Percentiles rank a stretch among this genome's conserved stretches.
Conservation (phyloP, 1,284 basidiomycete genomes). For the Sporisorium scitamineum region DNA sequence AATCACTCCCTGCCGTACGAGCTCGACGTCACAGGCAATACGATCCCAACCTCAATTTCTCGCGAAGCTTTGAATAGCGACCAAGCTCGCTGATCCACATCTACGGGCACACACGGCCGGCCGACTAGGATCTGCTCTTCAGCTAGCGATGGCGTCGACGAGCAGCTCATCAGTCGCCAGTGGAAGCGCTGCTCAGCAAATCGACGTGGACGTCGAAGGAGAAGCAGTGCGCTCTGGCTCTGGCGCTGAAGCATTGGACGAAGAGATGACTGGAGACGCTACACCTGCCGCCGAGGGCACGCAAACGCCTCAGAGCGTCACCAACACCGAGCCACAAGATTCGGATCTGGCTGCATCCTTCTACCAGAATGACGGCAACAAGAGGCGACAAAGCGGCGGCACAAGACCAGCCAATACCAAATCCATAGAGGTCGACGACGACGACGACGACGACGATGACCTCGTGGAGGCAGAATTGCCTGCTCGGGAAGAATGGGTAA, state of each 20-base stretch:
- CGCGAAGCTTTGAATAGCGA: neutral
- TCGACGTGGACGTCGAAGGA: slow-evolving; percentile 20
- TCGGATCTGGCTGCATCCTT: slow-evolving; percentile 36
- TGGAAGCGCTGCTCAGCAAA: slow-evolving; percentile 15
- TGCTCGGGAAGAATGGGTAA: slow-evolving; percentile 30
- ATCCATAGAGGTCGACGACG: slow-evolving; percentile 11
- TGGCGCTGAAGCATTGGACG: slow-evolving; percentile 8
- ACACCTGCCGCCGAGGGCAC: slow-evolving; percentile 18
- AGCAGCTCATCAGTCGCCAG: slow-evolving; percentile 12
- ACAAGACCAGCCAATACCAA: slow-evolving; percentile 5
- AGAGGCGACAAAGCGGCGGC: slow-evolving; percentile 16
- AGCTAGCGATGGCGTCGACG: slow-evolving; percentile 24
- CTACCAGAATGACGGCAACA: slow-evolving; percentile 20
- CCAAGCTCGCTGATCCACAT: neutral
- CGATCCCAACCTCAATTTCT: neutral
- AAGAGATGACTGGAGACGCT: slow-evolving; percentile 19
- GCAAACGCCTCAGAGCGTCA: slow-evolving; percentile 27
- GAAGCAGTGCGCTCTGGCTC: slow-evolving; percentile 6
- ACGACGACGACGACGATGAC: slow-evolving; percentile 36
- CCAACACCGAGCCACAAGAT: slow-evolving; percentile 11
- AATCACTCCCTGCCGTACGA: neutral
- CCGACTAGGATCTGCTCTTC: neutral
- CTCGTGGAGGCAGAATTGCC: slow-evolving; percentile 31
- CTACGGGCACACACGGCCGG: neutral
- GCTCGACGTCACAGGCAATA: neutral